These are phyloP conservation scores for Tubosaeta brunneosetosa DNA, from an alignment of 768 basidiomycete genomes.

Conservation along the genomic window DNA sequence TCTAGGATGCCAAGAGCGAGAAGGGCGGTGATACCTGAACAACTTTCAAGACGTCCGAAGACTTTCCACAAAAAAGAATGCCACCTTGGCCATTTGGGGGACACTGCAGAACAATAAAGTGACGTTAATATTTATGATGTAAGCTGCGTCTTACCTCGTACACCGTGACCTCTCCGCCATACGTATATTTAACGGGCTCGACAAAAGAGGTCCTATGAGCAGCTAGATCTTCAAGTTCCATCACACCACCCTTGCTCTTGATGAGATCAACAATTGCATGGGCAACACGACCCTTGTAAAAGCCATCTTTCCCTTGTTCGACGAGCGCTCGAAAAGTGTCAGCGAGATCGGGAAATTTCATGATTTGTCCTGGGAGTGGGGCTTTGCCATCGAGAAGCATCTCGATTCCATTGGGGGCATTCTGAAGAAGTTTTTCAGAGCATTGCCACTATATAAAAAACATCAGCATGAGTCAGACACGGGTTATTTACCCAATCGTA, in stretches of 20 bases:
- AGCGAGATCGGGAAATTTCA: conserved; percentile 77
- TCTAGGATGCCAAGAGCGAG: conserved; percentile 93
- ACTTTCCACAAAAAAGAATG: neutral
- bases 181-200: conserved; percentile 89
- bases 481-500: conserved; percentile 27
- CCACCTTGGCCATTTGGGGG: conserved; percentile 94
- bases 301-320: conserved; percentile 82
- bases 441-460: conserved; percentile 38
- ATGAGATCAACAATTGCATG: conserved; percentile 86
- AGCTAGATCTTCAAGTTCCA: conserved; percentile 94
- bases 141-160: conserved; percentile 64
- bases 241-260: conserved; percentile 81
- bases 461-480: neutral
- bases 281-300: conserved; percentile 89
- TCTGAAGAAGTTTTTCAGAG: conserved; percentile 64
- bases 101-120: conserved; percentile 46
- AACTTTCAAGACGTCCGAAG: neutral
- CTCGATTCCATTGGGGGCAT: conserved; percentile 76
- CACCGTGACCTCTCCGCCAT: conserved; percentile 77
- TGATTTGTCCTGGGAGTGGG: conserved; percentile 80
- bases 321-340: conserved; percentile 78
- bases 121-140: neutral
- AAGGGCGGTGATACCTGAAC: conserved; percentile 78
- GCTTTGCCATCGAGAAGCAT: conserved; percentile 85
- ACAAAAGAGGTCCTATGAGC: conserved; percentile 74